A percentile compares a stretch with the other conserved stretches of the same genome.
These are phyloP conservation scores for Xylaria telfairii DNA, from an alignment of 495 filamentous ascomycete genomes.

Conservation along the genomic window DNA sequence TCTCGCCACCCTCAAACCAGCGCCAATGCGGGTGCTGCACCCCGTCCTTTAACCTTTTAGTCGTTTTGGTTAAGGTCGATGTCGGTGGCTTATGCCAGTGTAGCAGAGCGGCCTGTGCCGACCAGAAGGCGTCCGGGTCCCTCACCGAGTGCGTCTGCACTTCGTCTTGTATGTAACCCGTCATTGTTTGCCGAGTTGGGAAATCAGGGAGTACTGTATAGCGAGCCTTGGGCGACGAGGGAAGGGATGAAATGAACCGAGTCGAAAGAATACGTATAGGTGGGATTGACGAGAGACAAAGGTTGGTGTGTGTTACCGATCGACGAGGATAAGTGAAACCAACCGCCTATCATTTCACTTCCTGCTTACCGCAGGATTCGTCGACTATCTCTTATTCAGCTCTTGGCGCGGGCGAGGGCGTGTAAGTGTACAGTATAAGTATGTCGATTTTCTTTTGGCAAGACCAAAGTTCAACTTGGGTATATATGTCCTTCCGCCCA, in stretches of 20 bases:
- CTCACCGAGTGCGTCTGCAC: conserved; percentile 60
- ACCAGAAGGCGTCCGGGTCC: conserved; percentile 78
- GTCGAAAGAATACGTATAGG: background rate
- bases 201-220: background rate
- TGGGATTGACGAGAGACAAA: background rate
- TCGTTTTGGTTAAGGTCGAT: conserved; percentile 47
- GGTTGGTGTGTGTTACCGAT: conserved; percentile 9
- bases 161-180: conserved; percentile 55
- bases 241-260: background rate
- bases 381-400: background rate
- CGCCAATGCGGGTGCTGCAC: conserved; percentile 66
- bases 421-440: too few relatives aligned
- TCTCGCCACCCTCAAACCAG: conserved; percentile 89
- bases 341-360: background rate
- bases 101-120: conserved; percentile 71
- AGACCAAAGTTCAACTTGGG: background rate
- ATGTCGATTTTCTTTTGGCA: too few relatives aligned
- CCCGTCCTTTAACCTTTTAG: conserved; percentile 49
- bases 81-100: conserved; percentile 80
- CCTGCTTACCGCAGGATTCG: background rate
- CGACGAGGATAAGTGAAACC: background rate
- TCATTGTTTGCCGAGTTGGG: conserved; percentile 8
- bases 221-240: background rate
- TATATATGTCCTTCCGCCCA: background rate
- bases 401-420: conserved; percentile 2